Conservation (phyloP, 306 rosid genomes). For the Purshia tridentata region DNA sequence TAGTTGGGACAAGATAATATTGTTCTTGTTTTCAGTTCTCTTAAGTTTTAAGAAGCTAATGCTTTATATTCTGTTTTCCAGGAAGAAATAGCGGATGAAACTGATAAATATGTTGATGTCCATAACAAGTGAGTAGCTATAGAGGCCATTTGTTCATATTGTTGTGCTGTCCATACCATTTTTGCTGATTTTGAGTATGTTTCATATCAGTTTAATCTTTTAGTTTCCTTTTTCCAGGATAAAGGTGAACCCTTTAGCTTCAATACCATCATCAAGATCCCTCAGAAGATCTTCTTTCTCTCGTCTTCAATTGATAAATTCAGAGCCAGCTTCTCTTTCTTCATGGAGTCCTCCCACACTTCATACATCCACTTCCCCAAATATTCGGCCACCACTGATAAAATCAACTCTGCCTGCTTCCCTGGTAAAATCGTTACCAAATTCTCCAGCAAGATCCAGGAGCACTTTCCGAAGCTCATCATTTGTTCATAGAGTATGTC, state of each 20-base stretch:
- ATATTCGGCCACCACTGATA: conserved; percentile 25
- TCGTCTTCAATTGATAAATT: conserved; percentile 29
- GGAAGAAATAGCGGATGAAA: conserved; percentile 83
- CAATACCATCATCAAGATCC: conserved; percentile 42
- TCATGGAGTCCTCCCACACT: conserved; percentile 32
- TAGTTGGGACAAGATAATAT: too few relatives aligned
- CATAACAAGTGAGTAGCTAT: conserved; percentile 53
- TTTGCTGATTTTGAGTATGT: too few relatives aligned
- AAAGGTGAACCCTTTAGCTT: conserved; percentile 44
- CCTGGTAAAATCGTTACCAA: conserved; percentile 7
- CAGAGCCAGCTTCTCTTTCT: conserved; percentile 37
- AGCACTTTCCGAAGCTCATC: too few relatives aligned
- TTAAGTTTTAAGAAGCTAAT: too few relatives aligned
- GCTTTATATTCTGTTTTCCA: conserved; percentile 19
- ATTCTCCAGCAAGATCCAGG: too few relatives aligned
- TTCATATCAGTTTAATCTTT: too few relatives aligned
- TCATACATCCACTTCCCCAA: conserved; percentile 39
- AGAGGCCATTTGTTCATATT: too few relatives aligned
- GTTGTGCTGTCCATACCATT: too few relatives aligned
- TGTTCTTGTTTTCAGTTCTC: too few relatives aligned
- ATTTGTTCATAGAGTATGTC: too few relatives aligned
- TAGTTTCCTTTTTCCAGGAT: conserved; percentile 39
- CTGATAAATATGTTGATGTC: conserved; percentile 60
- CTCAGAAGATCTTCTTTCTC: conserved; percentile 31
- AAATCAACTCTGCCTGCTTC: conserved; percentile 31